phyloP scores from a whole-genome alignment of 495 filamentous ascomycete species.

The Hypoxylon intermedium region DNA sequence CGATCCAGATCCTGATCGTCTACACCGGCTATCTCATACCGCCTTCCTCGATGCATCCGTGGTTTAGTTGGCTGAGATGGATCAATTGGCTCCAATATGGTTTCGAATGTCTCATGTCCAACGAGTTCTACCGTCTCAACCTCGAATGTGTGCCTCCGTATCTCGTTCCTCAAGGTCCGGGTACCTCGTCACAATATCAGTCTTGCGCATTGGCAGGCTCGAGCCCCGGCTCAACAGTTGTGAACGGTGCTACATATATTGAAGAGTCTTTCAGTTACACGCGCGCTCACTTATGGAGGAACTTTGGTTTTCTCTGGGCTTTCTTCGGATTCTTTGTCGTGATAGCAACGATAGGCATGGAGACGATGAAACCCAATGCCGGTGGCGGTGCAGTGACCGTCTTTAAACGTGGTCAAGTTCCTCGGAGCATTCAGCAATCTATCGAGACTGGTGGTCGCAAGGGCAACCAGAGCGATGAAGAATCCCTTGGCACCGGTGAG shows the following conservation, averaged over 20 bases:
- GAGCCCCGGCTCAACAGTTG: constrained; percentile 50
- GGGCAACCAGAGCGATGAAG: constrained; percentile 25
- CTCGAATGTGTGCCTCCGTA: constrained; percentile 44
- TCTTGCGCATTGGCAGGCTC: constrained; percentile 65
- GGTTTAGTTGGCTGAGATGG: constrained; percentile 45
- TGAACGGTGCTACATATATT: constrained; percentile 62
- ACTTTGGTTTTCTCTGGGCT: constrained; percentile 70
- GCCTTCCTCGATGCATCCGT: constrained; percentile 74
- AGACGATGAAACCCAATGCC: constrained; percentile 72
- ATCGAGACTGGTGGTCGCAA: constrained; percentile 38
- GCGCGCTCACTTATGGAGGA: constrained; percentile 70
- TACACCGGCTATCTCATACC: constrained; percentile 83
- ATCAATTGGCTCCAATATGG: constrained; percentile 40
- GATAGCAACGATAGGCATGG: constrained; percentile 69
- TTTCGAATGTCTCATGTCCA: constrained; percentile 77
- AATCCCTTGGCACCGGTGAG: constrained; percentile 24
- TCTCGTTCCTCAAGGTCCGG: constrained; percentile 52
- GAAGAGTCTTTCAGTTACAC: constrained; percentile 62
- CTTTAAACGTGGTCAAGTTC: constrained; percentile 50
- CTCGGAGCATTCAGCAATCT: constrained; percentile 33
- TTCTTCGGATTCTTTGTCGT: constrained; percentile 69
- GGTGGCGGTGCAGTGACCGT: constrained; percentile 75
- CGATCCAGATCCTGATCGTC: constrained; percentile 71
- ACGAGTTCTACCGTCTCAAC: constrained; percentile 72
- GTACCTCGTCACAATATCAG: constrained; percentile 51